Base-by-base conservation (phyloP, 495 filamentous ascomycete genomes). In the Penicillium cataractarum region DNA sequence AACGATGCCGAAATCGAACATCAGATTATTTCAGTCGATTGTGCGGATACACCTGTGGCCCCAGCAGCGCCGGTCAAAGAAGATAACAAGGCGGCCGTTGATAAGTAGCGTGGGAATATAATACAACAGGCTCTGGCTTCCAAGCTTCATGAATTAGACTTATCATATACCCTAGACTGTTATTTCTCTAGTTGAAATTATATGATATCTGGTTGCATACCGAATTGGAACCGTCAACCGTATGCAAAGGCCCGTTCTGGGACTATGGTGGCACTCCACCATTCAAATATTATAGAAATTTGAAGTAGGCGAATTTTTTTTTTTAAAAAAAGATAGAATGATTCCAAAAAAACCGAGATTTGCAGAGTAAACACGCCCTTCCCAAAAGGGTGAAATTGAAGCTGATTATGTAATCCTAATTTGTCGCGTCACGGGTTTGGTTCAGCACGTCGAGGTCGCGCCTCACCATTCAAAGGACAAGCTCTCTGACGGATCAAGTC, bases 21-120 rank as follows among this genome's bases (percentile, higher is more conserved):
- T 58, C 53, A 35, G 27, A 39, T 72, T 44, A 24, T 67, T 51
- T 64, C 67, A 26, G 64, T 70, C 12, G 67, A 72, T 31, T 72
- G 67, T 65, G 57, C 42, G 24, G 69, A 72, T 65, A 24, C 8
- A 0, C 64, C 64, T 49, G 49, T 71, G 8, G 26, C 21, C 4
- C 64, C 64, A 33, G 59, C 7, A 21, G 8, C 22, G 8, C 8
- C 12, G 15, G 26, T 15, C 2, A 32, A 52, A 29, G 29, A 29
- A 21, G 49, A 52, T 19, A 8, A 52, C 6, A 19, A 52, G 49
- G 19, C 49, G 27, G 27, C 4, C 19, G 24, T 21, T n/a, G 49
- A 52, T 29, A 52, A 52, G 24, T 32, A 52, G 49, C n/a, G 12
- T 31, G 29, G 29, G 29, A 4, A 31, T 4, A 7, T 31, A 7